Percentiles rank a stretch among this genome's conserved stretches.
phyloP scores from a whole-genome alignment of 2,329 filamentous ascomycete species.

The Talaromyces sp. region DNA sequence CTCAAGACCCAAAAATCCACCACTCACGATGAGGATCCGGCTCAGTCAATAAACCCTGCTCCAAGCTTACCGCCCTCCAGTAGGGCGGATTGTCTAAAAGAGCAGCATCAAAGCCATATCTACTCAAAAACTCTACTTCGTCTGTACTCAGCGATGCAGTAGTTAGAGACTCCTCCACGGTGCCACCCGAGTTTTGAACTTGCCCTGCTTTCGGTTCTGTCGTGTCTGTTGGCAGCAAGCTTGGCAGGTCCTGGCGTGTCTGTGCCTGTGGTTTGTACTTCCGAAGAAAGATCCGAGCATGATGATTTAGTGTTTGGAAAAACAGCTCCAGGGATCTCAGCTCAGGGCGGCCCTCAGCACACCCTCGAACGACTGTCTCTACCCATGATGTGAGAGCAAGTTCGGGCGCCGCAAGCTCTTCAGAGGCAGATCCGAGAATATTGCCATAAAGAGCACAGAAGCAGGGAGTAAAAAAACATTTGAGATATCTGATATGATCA shows the following conservation, averaged over 20 bases:
- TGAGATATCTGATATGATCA: background rate
- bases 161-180: background rate
- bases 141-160: background rate
- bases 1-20: background rate
- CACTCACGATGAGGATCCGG: background rate
- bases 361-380: background rate
- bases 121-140: background rate
- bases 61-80: too few species aligned
- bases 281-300: background rate
- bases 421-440: background rate
- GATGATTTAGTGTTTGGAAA: background rate
- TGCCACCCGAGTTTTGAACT: background rate
- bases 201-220: background rate
- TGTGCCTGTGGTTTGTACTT: background rate
- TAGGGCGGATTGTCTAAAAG: too few species aligned
- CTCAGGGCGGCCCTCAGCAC: background rate
- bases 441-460: background rate
- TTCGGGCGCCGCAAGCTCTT: background rate
- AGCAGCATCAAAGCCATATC: background rate
- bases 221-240: background rate
- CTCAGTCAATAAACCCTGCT: background rate
- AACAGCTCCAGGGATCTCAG: background rate
- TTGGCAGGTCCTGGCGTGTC: background rate
- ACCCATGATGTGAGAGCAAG: background rate
- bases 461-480: background rate